Percentiles rank a stretch among this genome's conserved stretches.
These are phyloP conservation scores for Nakazawaea ernobii DNA, from an alignment of 805 yeast genomes.

Conservation along the genomic window DNA sequence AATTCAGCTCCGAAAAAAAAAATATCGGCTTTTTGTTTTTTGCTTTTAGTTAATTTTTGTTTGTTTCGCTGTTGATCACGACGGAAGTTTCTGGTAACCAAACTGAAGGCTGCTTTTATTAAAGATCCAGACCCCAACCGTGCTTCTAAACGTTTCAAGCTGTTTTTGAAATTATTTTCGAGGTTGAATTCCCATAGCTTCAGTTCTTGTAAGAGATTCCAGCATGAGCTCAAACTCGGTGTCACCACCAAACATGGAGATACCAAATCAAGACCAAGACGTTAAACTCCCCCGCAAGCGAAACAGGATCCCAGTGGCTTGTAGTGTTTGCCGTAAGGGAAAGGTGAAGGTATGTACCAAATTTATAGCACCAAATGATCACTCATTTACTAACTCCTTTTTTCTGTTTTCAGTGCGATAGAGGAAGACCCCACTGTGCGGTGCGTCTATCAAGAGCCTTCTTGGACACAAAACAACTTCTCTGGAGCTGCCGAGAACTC, in stretches of 20 bases:
- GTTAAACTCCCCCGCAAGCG: conserved; percentile 21
- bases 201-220: too few species aligned
- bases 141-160: too few species aligned
- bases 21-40: neutral
- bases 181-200: too few species aligned
- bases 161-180: too few species aligned
- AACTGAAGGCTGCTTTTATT: too few species aligned
- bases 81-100: neutral
- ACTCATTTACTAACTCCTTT: neutral
- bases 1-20: neutral
- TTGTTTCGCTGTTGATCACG: neutral
- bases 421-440: conserved; percentile 27
- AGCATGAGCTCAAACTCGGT: neutral
- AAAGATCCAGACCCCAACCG: too few species aligned
- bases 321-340: conserved; percentile 40
- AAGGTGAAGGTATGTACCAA: conserved; percentile 38
- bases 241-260: neutral
- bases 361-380: neutral
- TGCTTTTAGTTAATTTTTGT: neutral
- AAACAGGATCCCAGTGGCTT: conserved; percentile 38
- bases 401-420: conserved; percentile 23
- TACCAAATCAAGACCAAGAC: neutral
- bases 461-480: conserved; percentile 15
- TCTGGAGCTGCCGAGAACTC: neutral
- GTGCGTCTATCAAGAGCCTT: conserved; percentile 27